Conservation (phyloP, 2,329 filamentous ascomycete genomes). For the Alternaria triticina region DNA sequence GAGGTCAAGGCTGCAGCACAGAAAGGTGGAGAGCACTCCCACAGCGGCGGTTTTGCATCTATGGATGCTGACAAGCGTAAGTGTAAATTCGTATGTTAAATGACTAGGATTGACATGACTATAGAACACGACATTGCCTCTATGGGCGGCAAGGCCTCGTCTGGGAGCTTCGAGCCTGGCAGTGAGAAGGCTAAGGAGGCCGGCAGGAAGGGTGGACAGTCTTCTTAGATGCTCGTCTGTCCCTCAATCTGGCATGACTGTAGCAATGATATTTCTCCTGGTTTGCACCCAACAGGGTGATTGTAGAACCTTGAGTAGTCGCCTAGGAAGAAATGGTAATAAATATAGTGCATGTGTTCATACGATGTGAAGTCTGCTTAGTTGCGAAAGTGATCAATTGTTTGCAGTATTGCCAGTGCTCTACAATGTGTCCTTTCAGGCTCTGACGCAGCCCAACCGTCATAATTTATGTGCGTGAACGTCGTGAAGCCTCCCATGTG, state of each 20-base stretch:
- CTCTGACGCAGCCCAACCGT: not conserved
- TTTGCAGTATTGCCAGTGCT: not conserved
- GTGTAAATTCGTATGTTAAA: not conserved
- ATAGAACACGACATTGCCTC: slow-evolving; percentile 62
- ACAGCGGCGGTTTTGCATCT: slow-evolving; percentile 46
- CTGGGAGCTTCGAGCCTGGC: slow-evolving; percentile 62
- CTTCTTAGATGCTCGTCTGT: not conserved
- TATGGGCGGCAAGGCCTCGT: slow-evolving; percentile 60
- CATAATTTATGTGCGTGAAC: not conserved
- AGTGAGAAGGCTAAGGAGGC: slow-evolving; percentile 61
- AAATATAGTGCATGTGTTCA: not conserved
- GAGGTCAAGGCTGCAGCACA: slow-evolving; percentile 54
- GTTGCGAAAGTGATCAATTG: not conserved
- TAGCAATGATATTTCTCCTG: not conserved
- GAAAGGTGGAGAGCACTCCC: slow-evolving; percentile 52
- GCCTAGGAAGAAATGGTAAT: not conserved
- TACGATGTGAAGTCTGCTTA: not conserved
- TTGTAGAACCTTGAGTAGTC: not conserved
- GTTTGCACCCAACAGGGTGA: not conserved
- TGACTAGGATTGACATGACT: not conserved
- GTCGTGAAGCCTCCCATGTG: not conserved
- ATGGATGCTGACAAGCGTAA: slow-evolving; percentile 47
- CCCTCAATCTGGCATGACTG: not conserved
- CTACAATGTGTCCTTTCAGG: not conserved
- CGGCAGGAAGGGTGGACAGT: slow-evolving; percentile 59